Evolutionary conservation across 495 filamentous ascomycete species (phyloP), one percentile per base, ranked within the genome.

Genomic region (Tuber brumale): DNA sequence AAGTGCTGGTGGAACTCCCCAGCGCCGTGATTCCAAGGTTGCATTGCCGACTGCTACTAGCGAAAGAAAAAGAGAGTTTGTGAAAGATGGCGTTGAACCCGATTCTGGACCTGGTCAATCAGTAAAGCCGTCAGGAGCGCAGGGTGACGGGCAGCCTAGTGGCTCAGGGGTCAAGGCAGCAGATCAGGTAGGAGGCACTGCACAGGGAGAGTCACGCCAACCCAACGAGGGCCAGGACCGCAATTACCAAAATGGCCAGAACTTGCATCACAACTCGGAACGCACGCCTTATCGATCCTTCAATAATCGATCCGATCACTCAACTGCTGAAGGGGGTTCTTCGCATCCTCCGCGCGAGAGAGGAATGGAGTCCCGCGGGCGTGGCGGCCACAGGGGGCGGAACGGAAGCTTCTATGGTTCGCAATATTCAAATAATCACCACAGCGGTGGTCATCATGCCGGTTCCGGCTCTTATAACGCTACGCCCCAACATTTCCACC

Each of bases 371-470:
- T 83, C 85, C 44, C 84, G 86, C 57, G 84, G 81, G 18, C 86
- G 86, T 57, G 84, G 84, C 14, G 84, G 84, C 9, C 85, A 81
- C 74, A 85, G 85, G 42, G 83, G 79, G 35, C 85, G 86, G 14
- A 84, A 81, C 37, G 83, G 83, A 27, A 83, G 82, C 21, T 61
- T 66, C 51, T 70, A 81, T 70, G 73, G 72, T 37, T 37, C 72
- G 14, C 75, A 70, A 10, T 75, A 78, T 72, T 37, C 51, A 61
- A 81, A 78, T 57, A 51, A 39, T 57, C 42, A 70, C 39, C 79
- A 76, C 44, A 81, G 71, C 69, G 46, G 77, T 44, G 74, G 75
- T 21, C 81, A 82, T 70, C 81, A 82, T 27, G 57, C 71, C 43
- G 70, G 70, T 39, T 70, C 51, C 41, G 66, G 70, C 66, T 78